A percentile compares a stretch with the other conserved stretches of the same genome.
Evolutionary conservation across 1,139 yeast species (phyloP).

Genomic region (Suhomyces choctaworum): DNA sequence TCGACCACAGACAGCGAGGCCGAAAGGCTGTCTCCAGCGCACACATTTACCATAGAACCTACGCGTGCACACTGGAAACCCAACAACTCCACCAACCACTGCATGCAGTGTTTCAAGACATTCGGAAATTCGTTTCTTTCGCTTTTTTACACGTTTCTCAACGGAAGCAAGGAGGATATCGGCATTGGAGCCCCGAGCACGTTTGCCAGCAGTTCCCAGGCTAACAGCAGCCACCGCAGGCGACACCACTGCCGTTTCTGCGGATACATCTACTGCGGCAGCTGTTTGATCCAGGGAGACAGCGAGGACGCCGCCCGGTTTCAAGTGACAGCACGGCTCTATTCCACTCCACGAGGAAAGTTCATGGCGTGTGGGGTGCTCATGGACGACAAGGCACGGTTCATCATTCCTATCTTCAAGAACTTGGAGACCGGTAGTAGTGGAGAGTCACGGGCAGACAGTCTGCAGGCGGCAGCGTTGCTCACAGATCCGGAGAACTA

Average conservation of each 20-base stretch:
- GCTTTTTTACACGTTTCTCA: slow-evolving; percentile 16
- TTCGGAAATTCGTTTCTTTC: slow-evolving; percentile 31
- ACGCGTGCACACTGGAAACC: slow-evolving; percentile 47
- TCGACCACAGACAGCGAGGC: slow-evolving; percentile 1
- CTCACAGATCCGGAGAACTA: slow-evolving; percentile 14
- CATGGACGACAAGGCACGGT: slow-evolving; percentile 37
- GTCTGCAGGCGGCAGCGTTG: slow-evolving; percentile 4
- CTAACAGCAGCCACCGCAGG: slow-evolving; percentile 17
- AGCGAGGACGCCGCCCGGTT: slow-evolving; percentile 12
- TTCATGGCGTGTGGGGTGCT: slow-evolving; percentile 25
- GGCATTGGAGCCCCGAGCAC: not conserved
- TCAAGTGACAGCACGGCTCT: slow-evolving; percentile 10
- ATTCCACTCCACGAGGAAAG: slow-evolving; percentile 15
- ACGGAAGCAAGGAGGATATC: slow-evolving; percentile 9
- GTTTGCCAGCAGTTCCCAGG: not conserved
- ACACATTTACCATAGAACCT: slow-evolving; percentile 29
- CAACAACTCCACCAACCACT: slow-evolving; percentile 36
- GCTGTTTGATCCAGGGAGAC: slow-evolving; percentile 29
- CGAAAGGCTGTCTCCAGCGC: not conserved
- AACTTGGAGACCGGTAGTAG: slow-evolving; percentile 17
- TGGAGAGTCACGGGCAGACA: slow-evolving; percentile 5
- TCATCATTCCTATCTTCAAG: slow-evolving; percentile 37
- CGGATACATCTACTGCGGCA: slow-evolving; percentile 40
- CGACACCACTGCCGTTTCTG: slow-evolving; percentile 50
- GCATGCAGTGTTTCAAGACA: slow-evolving; percentile 43